These are phyloP conservation scores for Chaetomium sp. DNA, from an alignment of 2,329 filamentous ascomycete genomes.

Conservation along the genomic window DNA sequence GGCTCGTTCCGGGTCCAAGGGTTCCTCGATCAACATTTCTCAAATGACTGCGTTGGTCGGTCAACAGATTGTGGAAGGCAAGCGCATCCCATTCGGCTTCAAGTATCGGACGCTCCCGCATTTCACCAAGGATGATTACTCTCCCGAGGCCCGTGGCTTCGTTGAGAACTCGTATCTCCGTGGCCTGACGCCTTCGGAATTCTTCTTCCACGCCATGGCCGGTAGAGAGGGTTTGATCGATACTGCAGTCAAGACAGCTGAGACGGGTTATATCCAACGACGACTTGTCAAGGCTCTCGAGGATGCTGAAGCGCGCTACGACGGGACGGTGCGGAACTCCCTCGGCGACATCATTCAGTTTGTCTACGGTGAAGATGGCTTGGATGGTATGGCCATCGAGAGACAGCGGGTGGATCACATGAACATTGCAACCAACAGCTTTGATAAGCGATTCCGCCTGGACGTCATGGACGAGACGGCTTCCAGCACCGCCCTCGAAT, in stretches of 20 bases:
- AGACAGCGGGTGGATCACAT: conserved; percentile 86
- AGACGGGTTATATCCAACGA: conserved; percentile 98
- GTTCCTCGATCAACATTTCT: conserved; percentile 98
- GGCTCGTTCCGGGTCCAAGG: conserved; percentile 95
- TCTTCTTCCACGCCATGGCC: conserved; percentile 99
- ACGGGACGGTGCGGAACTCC: conserved; percentile 94
- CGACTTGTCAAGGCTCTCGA: conserved; percentile 96
- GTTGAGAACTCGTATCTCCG: conserved; percentile 98
- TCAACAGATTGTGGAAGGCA: conserved; percentile 96
- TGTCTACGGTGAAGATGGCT: conserved; percentile 92
- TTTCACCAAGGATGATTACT: conserved; percentile 99
- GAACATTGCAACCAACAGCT: conserved; percentile 67
- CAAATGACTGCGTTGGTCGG: conserved; percentile 98
- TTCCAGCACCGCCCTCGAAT: conserved; percentile 57
- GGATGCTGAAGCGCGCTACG: conserved; percentile 95
- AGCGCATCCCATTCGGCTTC: conserved; percentile 98
- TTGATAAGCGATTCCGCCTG: conserved; percentile 75
- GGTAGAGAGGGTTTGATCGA: conserved; percentile 99
- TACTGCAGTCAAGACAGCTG: conserved; percentile 97
- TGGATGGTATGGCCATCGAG: conserved; percentile 91
- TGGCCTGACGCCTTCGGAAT: conserved; percentile 89
- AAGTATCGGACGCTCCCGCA: conserved; percentile 95
- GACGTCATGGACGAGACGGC: conserved; percentile 68
- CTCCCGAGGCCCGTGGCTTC: conserved; percentile 91
- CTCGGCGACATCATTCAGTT: conserved; percentile 96